Evolutionary conservation across 371 early-diverging fungal genomes (phyloP), one percentile per base, ranked within the genome.

Genomic region (Actinomucor elegans): DNA sequence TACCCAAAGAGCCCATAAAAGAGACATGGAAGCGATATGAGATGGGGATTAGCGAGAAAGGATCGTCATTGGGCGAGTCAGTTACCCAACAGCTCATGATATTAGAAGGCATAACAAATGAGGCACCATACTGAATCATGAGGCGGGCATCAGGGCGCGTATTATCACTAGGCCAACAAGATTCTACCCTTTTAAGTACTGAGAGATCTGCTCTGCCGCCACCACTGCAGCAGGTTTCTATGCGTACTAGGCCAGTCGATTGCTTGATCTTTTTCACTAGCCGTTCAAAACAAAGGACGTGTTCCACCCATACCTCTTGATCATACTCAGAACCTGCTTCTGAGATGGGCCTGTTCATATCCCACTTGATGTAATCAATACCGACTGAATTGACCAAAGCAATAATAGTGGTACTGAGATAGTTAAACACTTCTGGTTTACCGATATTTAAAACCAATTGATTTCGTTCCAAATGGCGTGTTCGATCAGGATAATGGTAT

Each of bases 301-400:
- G 59, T 1, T 35, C 50, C 2, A 58, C 38, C 66, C 65, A 69
- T 5, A 66, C 65, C 15, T 60, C 64, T 26, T 58, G 18, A n/a
- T 35, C 52, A 20, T 49, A n/a, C 10, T 24, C 20, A 7, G 54
- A 48, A 9, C 61, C 57, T 17, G 58, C 57, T 38, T 69, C 66
- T 12, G 63, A 53, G 14, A 74, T 57, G 5, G 75, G 71, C 15
- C 78, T 48, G 20, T 77, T 77, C 71, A 74, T 73, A 36, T 77
- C 78, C 75, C 72, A 74, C 37, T 77, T 77, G 35, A 74, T 69
- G 55, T 71, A 77, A 21, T 71, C 69, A 12, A 75, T 41, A 7
- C 57, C 67, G 9, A 57, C 52, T 17, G 47, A 51, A 1, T 34
- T 40, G 1, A 37, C 53, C 1, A 28, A 12, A 0, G 33, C 17